Evolutionary conservation across 176 grass and related monocot species (phyloP).

Genomic region (Elymus sibiricus): DNA sequence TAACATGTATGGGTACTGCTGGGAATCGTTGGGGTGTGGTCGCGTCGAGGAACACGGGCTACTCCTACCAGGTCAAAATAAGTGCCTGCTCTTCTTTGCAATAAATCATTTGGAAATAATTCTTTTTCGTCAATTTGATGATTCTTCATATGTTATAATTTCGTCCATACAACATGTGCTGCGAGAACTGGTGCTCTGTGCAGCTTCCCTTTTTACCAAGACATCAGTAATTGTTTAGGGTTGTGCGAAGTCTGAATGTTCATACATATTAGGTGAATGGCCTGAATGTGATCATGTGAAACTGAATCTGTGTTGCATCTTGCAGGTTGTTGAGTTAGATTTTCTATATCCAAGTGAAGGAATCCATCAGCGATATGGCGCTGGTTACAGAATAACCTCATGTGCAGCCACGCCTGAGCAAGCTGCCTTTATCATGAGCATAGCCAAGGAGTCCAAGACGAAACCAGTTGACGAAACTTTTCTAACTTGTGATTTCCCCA

Average conservation of each 20-base stretch:
- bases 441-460: constrained; percentile 56
- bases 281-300: background rate
- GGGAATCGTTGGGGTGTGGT: constrained; percentile 73
- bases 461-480: constrained; percentile 68
- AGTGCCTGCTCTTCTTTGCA: background rate
- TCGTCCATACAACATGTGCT: background rate
- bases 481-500: constrained; percentile 74
- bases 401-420: constrained; percentile 67
- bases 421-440: constrained; percentile 77
- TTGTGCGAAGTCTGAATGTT: background rate
- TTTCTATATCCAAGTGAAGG: constrained; percentile 87
- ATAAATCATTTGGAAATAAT: background rate
- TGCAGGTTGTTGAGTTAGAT: constrained; percentile 77
- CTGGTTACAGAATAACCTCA: constrained; percentile 69
- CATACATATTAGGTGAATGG: background rate
- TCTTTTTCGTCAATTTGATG: constrained; percentile 1
- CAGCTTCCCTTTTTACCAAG: background rate
- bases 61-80: constrained; percentile 55
- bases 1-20: constrained; percentile 75
- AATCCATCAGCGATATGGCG: constrained; percentile 59
- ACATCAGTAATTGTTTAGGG: background rate
- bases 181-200: background rate
- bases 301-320: constrained; percentile 6
- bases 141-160: background rate
- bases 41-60: constrained; percentile 68